Evolutionary conservation across 352 stramenopile species (phyloP), one percentile per base, ranked within the genome.

Genomic region (Halophytophthora polymorphica): DNA sequence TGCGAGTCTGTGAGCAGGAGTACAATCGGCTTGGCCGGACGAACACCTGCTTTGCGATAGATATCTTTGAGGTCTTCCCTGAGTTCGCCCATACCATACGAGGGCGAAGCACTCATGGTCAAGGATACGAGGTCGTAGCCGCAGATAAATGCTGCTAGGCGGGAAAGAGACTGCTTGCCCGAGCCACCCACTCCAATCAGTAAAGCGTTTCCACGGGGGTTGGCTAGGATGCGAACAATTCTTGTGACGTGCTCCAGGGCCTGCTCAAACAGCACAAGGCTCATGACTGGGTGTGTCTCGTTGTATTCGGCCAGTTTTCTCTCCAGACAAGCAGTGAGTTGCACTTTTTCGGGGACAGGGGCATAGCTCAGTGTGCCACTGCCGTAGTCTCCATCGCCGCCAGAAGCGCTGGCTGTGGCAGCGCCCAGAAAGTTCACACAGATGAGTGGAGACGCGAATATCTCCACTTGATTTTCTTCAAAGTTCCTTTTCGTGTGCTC

Each of bases 251-350:
- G 89, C 37, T 95, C 76, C 52, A 97, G 71, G 2, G 90, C 90
- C 56, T 96, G 82, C 14, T 97, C 88, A 59, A 97, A 97, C 0
- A 97, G 56, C 33, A 97, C 89, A 8, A 97, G 64, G 51, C 93
- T 81, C 86, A 97, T 96, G 6, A 98, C 93, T 0, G 92, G 82
- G 58, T 97, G 86, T 4, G 66, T 81, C 47, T 98, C 90, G 50
- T 98, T 98, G 69, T 97, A 97, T 12, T 83, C 66, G 11, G 60
- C 57, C 2, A 96, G 63, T 39, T 88, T 87, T 4, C 55, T 58
- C 39, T 96, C 70, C 18, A 96, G 53, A 11, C 65, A 75, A 34
- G 25, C 19, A 0, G 69, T 78, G 13, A 93, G 72, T 21, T 86
- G 66, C 1, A 52, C 15, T 29, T 78, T 86, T 22, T 91, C 79